Percentiles rank a stretch among this genome's conserved stretches.
Conservation (phyloP, 257 asterid species). For the Solanum gandarillasii region DNA sequence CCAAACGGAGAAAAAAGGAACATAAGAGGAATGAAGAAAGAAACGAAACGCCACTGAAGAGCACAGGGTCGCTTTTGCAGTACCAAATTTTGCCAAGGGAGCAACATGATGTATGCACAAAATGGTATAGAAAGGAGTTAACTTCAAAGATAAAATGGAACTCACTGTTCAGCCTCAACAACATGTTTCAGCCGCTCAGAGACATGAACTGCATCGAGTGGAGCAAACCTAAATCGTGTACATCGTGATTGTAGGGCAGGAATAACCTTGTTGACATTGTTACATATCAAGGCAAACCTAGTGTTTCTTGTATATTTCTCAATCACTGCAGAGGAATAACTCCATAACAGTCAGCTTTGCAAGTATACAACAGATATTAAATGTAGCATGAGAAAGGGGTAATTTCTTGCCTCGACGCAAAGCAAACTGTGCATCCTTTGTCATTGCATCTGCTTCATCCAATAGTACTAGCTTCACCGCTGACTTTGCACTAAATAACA, state of each 20-base stretch:
- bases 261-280: slow-evolving; percentile 91
- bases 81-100: background rate
- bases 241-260: slow-evolving; percentile 98
- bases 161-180: slow-evolving; percentile 71
- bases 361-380: slow-evolving; percentile 2
- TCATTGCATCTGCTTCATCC: slow-evolving; percentile 99
- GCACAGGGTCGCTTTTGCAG: background rate
- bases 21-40: background rate
- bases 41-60: background rate
- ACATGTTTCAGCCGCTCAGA: slow-evolving; percentile 81
- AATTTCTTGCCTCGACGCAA: slow-evolving; percentile 79
- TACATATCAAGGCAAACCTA: slow-evolving; percentile 89
- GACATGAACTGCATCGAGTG: slow-evolving; percentile 77
- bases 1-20: background rate
- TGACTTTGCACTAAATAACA: slow-evolving; percentile 48
- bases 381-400: background rate
- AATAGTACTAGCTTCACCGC: slow-evolving; percentile 75
- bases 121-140: background rate
- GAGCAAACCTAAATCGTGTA: slow-evolving; percentile 96
- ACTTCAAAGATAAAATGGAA: background rate
- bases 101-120: background rate
- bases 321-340: slow-evolving; percentile 48
- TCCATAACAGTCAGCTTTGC: background rate
- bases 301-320: slow-evolving; percentile 89
- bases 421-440: slow-evolving; percentile 98